Base-by-base conservation (phyloP, 1,139 yeast species). In the Debaryomyces fabryi region DNA sequence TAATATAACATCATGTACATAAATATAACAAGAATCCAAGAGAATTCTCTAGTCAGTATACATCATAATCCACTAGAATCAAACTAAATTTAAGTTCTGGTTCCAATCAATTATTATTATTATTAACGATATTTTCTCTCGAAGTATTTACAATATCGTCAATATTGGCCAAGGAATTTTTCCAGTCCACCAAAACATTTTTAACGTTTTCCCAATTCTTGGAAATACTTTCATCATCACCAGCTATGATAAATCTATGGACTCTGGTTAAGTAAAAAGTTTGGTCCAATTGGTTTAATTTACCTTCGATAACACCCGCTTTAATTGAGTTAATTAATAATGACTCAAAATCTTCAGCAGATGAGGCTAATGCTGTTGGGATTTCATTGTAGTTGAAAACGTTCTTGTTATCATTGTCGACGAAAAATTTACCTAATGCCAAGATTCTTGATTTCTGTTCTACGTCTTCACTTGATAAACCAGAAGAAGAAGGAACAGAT, bases 291-390 rank as follows among this genome's bases (percentile, higher is more conserved):
- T 76, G 81, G 58, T 75, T 74, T 57, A 76, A 71, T 57, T 74
- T 75, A 48, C 81, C 81, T 60, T 74, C 79, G 49, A 76, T 60
- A 44, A 76, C 74, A 39, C 75, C 74, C 12, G 72, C 67, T 57
- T 74, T 74, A 55, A 76, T 76, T 39, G 79, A 68, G 55, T 73
- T 72, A 36, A 76, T 72, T 54, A 76, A 65, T 51, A 75, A 67
- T 42, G 68, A 60, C 60, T 76, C 81, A 50, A 76, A 71, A 48
- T 72, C 78, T 35, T 63, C 57, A 30, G 67, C 51, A n/a, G 68
- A 58, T n/a, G 64, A 56, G 13, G 64, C 66, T 47, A 64, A 59
- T 13, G 48, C 55, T 39, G 59, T 52, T 39, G 79, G 77, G 45
- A 76, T 68, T 48, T 76, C 80, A 47, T 56, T 57, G 59, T 74